Conservation (phyloP, 164 flowering plant species). For the Sedum album region DNA sequence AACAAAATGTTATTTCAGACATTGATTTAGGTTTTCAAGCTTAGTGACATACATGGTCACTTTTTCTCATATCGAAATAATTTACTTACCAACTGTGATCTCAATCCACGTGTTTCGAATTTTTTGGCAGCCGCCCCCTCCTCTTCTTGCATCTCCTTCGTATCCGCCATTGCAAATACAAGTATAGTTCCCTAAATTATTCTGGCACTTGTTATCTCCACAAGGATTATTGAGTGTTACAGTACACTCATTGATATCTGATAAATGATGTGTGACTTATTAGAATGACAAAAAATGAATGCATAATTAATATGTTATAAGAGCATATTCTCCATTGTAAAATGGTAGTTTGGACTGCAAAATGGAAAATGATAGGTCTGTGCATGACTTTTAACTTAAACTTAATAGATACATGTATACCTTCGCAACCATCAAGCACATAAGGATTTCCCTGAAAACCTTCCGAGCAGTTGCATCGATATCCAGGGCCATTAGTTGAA, state of each 20-base stretch:
- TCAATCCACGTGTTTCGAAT: not conserved
- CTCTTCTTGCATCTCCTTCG: not conserved
- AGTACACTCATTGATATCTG: conserved; percentile 11
- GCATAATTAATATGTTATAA: no score
- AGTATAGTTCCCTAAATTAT: not conserved
- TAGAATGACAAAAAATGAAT: no score
- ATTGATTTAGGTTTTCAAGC: not conserved
- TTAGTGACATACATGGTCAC: no score
- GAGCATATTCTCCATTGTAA: not conserved
- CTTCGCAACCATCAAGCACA: conserved; percentile 6
- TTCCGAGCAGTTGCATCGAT: conserved; percentile 8
- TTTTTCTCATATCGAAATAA: no score
- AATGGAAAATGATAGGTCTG: no score
- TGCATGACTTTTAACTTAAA: not conserved
- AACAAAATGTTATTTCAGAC: not conserved
- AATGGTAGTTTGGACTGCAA: no score
- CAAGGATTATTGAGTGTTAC: not conserved
- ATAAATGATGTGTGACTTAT: no score
- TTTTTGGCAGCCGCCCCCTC: not conserved
- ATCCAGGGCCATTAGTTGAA: conserved; percentile 10
- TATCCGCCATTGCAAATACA: conserved; percentile 2
- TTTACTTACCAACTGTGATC: conserved; percentile 6
- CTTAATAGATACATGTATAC: not conserved
- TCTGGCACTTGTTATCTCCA: not conserved
- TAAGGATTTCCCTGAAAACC: conserved; percentile 11